phyloP scores from a whole-genome alignment of 2,329 filamentous ascomycete genomes.

The Aspergillus sp. region DNA sequence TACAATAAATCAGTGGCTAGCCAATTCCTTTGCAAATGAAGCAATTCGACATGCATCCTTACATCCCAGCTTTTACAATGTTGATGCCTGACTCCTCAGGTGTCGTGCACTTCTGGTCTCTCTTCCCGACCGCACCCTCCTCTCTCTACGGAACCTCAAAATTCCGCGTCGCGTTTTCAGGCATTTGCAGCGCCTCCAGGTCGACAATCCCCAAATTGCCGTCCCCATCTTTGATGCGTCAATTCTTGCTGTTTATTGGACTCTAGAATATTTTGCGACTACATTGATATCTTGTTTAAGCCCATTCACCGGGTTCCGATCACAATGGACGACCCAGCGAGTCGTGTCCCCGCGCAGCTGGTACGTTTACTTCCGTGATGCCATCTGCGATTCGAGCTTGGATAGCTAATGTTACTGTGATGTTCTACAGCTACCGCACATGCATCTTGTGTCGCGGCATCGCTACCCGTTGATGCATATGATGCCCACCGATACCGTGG shows the following conservation, averaged over 20 bases:
- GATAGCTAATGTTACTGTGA: neutral
- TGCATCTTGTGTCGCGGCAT: conserved; percentile 82
- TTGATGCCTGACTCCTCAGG: conserved; percentile 16
- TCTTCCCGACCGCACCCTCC: conserved; percentile 10
- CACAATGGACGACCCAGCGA: conserved; percentile 44
- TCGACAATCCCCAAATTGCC: neutral
- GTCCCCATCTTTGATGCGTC: neutral
- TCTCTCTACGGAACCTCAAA: conserved; percentile 22
- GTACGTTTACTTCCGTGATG: conserved; percentile 24
- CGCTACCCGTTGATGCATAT: conserved; percentile 70
- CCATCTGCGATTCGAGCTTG: conserved; percentile 1
- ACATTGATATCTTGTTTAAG: conserved; percentile 5
- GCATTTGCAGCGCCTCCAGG: neutral
- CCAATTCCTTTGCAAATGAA: no score
- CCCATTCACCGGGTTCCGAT: conserved; percentile 12
- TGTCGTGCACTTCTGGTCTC: conserved; percentile 11
- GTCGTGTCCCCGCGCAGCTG: conserved; percentile 41
- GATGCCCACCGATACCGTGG: conserved; percentile 70
- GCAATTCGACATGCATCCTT: no score
- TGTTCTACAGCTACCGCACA: conserved; percentile 66
- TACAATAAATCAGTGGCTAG: no score
- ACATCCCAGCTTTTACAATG: no score
- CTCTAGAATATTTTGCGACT: conserved; percentile 5
- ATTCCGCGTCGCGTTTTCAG: conserved; percentile 31
- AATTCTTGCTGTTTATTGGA: neutral